Base-by-base conservation (phyloP, 23 red algal genomes). In the Cyanidium caldarium region DNA sequence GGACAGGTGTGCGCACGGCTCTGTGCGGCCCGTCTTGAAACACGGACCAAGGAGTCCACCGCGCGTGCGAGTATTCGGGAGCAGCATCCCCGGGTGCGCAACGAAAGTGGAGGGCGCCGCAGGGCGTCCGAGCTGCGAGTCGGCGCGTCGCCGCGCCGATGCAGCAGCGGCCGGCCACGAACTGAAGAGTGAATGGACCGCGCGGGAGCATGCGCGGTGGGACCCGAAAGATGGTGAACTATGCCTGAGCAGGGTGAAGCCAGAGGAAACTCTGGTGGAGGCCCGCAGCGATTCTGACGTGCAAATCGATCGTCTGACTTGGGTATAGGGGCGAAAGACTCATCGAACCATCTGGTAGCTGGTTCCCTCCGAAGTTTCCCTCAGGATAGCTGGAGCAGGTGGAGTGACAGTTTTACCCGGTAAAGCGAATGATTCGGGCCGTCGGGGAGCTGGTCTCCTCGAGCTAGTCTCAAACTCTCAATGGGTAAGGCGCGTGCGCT, bases 21-120 rank as follows among this genome's bases (percentile, higher is more conserved):
- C 51, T 61, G 43, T 85, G 39, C 70, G 76, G 80, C 76, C 74
- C 76, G 69, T 80, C 85, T 88, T 88, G 85, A 88, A 88, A 88
- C 85, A 88, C 85, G 85, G 85, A 88, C 85, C 85, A 88, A 88
- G 85, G 85, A 88, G 85, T 88, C 85, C 80, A 88, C 69, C 85
- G 67, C 67, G 56, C 65, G 34, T 72, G 85, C 85, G 76, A 88
- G 85, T 88, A 73, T 46, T 71, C 43, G 69, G 81, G 81, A n/a
- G n/a, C 51, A 28, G 51, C 51, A 61, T 28, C 51, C 51, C 51
- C 51, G 51, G 31, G 51, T 61, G 51, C 51, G 51, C 13, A 61
- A 61, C 51, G 51, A 61, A 61, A 61, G 51, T 61, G 51, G 51
- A 61, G 51, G 51, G 51, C 51, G 51, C 51, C 23, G 10, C 13